Conservation (phyloP, 2,329 filamentous ascomycete genomes). For the Tolypocladium sp. region DNA sequence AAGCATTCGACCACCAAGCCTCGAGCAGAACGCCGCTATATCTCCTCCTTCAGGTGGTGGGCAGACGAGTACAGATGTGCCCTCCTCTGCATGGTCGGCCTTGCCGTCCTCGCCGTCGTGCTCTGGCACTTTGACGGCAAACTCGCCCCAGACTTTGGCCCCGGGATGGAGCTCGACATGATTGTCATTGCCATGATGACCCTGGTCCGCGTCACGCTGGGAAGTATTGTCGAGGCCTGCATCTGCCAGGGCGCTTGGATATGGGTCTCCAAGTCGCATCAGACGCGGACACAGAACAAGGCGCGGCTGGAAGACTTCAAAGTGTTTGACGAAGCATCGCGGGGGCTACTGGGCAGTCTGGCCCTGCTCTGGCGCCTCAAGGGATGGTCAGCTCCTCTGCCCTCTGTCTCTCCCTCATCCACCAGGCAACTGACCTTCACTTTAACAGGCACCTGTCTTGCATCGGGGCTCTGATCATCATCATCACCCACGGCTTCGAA, state of each 20-base stretch:
- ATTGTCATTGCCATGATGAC: conserved; percentile 27
- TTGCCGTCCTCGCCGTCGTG: conserved; percentile 16
- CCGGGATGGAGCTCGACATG: conserved; percentile 22
- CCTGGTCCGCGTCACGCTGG: conserved; percentile 24
- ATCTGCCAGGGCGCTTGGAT: conserved; percentile 30
- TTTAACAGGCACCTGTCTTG: conserved; percentile 23
- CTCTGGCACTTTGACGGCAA: conserved; percentile 20
- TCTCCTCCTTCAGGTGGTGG: conserved; percentile 24
- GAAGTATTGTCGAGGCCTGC: conserved; percentile 23
- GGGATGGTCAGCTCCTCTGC: conserved; percentile 16
- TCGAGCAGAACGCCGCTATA: conserved; percentile 3
- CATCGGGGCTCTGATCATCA: conserved; percentile 24
- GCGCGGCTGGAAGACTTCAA: conserved; percentile 27
- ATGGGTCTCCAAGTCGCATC: conserved; percentile 26
- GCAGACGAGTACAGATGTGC: conserved; percentile 24
- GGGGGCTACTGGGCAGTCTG: conserved; percentile 24
- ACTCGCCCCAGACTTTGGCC: conserved; percentile 17
- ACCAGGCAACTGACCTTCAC: neutral
- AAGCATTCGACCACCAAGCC: neutral
- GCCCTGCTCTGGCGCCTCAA: conserved; percentile 24
- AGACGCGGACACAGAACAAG: conserved; percentile 17
- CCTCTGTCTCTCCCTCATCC: neutral
- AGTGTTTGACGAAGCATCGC: conserved; percentile 27
- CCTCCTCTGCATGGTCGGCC: conserved; percentile 16
- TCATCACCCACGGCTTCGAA: conserved; percentile 27